Conservation (phyloP, 1,139 yeast species). For the Saccharomyces hybrid region DNA sequence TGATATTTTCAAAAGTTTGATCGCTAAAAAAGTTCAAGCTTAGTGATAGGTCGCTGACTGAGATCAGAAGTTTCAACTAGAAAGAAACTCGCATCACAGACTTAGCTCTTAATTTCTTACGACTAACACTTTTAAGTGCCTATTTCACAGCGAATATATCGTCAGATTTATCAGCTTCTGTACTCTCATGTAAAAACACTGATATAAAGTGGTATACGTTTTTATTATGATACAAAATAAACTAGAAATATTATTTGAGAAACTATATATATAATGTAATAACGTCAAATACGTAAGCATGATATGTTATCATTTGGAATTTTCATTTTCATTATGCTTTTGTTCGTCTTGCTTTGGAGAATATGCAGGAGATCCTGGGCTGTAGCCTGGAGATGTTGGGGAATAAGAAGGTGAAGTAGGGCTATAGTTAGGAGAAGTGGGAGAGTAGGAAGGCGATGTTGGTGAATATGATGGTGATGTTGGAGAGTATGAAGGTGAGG, state of each 20-base stretch:
- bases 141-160: not conserved
- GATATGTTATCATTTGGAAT: conserved; percentile 2
- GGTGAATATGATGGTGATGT: conserved; percentile 49
- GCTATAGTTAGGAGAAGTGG: conserved; percentile 45
- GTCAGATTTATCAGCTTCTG: not conserved
- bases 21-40: conserved; percentile 49
- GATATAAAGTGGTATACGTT: not conserved
- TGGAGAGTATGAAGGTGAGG: conserved; percentile 53
- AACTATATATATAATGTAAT: conserved; percentile 1
- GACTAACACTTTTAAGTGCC: not conserved
- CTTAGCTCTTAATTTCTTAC: not conserved
- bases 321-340: conserved; percentile 12
- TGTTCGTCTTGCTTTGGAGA: conserved; percentile 41
- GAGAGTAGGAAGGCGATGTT: conserved; percentile 46
- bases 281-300: conserved; percentile 3
- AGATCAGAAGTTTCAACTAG: not conserved
- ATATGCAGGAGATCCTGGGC: conserved; percentile 46
- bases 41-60: not conserved
- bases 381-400: conserved; percentile 48
- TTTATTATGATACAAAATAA: conserved; percentile 1
- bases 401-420: conserved; percentile 48
- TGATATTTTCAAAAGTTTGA: conserved; percentile 86
- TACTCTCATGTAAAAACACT: not conserved
- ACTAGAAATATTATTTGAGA: conserved; percentile 2
- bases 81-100: not conserved